phyloP scores from a whole-genome alignment of 2,329 filamentous ascomycete species.

The Penicillium brevicompactum region DNA sequence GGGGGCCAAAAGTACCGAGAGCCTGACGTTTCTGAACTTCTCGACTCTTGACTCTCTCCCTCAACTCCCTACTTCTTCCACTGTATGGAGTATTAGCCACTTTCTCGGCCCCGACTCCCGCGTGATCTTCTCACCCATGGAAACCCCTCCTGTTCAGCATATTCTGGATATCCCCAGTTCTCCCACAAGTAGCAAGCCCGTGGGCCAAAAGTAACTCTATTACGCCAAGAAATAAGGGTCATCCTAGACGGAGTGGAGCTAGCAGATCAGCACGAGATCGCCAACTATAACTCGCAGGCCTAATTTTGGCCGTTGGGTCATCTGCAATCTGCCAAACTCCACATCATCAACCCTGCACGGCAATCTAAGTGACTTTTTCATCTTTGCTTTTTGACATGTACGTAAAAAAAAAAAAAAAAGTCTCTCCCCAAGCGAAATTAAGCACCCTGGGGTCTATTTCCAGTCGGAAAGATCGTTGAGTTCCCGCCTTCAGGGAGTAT shows the following conservation, averaged over 20 bases:
- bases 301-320: conserved; percentile 1
- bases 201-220: conserved; percentile 20
- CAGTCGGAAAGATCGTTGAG: neutral
- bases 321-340: neutral
- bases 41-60: too few species aligned
- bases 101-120: neutral
- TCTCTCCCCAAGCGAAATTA: neutral
- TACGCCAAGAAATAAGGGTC: conserved; percentile 11
- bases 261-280: conserved; percentile 10
- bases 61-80: too few species aligned
- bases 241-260: conserved; percentile 15
- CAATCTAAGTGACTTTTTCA: neutral
- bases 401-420: neutral
- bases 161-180: conserved; percentile 2
- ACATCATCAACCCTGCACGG: neutral
- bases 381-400: neutral
- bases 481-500: neutral
- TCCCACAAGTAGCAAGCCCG: conserved; percentile 14
- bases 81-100: too few species aligned
- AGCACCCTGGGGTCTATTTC: neutral
- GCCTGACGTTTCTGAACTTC: neutral
- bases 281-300: neutral
- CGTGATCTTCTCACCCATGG: neutral
- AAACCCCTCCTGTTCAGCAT: neutral
- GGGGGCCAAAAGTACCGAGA: conserved; percentile 14